These are phyloP conservation scores for Coemansia sp. DNA, from an alignment of 192 early-diverging fungal species.

Conservation along the genomic window DNA sequence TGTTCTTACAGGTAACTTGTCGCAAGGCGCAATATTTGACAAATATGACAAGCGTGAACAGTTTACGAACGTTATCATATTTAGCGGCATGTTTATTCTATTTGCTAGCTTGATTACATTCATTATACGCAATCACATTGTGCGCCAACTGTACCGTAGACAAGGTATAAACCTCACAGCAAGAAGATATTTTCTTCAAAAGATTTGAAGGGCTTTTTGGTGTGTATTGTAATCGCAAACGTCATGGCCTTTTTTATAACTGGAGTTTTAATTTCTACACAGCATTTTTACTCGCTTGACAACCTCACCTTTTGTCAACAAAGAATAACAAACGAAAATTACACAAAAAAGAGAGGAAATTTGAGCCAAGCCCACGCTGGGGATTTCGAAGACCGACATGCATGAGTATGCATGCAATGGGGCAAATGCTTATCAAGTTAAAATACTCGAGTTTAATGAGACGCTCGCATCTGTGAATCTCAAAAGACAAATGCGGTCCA, in stretches of 20 bases:
- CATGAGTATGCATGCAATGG: background rate
- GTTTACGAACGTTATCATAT: constrained; percentile 42
- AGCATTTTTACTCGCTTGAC: too few species aligned
- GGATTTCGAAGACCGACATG: background rate
- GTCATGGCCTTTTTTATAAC: too few species aligned
- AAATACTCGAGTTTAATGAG: background rate
- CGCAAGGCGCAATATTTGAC: constrained; percentile 34
- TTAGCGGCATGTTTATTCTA: constrained; percentile 32
- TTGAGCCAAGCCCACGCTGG: background rate
- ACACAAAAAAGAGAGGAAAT: background rate
- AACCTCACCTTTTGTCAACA: background rate
- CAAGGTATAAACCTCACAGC: background rate
- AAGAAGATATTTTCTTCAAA: constrained; percentile 17
- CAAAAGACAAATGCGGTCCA: background rate
- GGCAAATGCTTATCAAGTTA: background rate
- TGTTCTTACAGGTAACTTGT: constrained; percentile 21
- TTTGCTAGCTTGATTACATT: constrained; percentile 24
- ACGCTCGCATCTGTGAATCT: background rate
- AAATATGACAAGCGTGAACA: constrained; percentile 22
- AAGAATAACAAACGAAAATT: background rate
- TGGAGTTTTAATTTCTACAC: too few species aligned
- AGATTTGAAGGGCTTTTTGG: constrained; percentile 2
- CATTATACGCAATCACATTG: constrained; percentile 21
- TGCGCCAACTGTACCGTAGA: background rate
- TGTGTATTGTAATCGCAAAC: too few species aligned